phyloP scores from a whole-genome alignment of 129 eudicot genomes.

The Helichrysum umbraculigerum region DNA sequence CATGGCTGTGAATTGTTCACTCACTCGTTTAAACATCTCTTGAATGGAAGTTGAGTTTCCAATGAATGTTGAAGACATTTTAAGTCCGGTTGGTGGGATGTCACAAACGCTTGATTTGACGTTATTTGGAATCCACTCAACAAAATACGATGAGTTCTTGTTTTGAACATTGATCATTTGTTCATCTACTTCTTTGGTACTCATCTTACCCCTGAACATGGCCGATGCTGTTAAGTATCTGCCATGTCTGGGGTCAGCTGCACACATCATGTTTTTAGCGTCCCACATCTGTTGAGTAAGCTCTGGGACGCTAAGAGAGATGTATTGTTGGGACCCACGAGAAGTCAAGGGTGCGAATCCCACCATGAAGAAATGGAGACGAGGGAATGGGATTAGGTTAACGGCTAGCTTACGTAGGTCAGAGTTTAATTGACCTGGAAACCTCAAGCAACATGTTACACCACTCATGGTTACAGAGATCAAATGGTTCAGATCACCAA shows the following conservation, averaged over 20 bases:
- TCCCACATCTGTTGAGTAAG: constrained; percentile 98
- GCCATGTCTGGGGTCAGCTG: constrained; percentile 84
- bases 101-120: constrained; percentile 92
- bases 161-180: constrained; percentile 94
- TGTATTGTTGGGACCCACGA: constrained; percentile 87
- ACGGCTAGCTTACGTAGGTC: constrained; percentile 85
- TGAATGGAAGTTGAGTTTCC: constrained; percentile 88
- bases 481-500: constrained; percentile 90
- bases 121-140: constrained; percentile 92
- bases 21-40: constrained; percentile 85
- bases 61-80: constrained; percentile 78
- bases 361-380: constrained; percentile 95
- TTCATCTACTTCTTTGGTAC: constrained; percentile 86
- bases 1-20: constrained; percentile 94
- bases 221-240: constrained; percentile 86
- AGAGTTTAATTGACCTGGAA: constrained; percentile 83
- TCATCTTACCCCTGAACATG: constrained; percentile 91
- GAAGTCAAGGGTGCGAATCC: constrained; percentile 90
- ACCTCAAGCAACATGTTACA: constrained; percentile 82
- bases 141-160: constrained; percentile 89
- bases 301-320: constrained; percentile 87
- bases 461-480: constrained; percentile 95
- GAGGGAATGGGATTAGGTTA: constrained; percentile 83
- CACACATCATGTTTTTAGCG: constrained; percentile 95
- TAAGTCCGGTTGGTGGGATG: constrained; percentile 83